Percentiles rank a stretch among this genome's conserved stretches.
Conservation (phyloP, 495 filamentous ascomycete species). For the Clavariopsis aquatica region DNA sequence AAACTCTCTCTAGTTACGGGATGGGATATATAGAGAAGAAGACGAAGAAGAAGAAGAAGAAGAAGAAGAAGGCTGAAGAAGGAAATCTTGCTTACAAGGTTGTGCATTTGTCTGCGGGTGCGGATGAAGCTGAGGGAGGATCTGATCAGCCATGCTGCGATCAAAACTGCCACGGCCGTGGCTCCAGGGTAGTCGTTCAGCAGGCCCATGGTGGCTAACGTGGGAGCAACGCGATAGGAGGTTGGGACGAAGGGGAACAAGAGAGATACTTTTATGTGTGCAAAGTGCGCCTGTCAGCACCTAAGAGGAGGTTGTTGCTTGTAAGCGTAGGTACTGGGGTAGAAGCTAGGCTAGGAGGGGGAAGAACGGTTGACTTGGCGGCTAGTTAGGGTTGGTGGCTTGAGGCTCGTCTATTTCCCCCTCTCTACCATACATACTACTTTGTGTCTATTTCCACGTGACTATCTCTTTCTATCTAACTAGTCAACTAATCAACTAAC, state of each 20-base stretch:
- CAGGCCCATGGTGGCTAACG: slow-evolving; percentile 16
- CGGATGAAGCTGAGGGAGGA: slow-evolving; percentile 2
- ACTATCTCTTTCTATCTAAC: too few relatives aligned
- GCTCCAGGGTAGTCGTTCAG: slow-evolving; percentile 17
- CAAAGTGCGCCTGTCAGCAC: neutral
- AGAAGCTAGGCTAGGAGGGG: too few relatives aligned
- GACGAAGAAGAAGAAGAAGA: too few relatives aligned
- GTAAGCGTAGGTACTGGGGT: too few relatives aligned
- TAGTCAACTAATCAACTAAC: too few relatives aligned
- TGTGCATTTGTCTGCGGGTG: slow-evolving; percentile 10
- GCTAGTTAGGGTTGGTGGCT: too few relatives aligned
- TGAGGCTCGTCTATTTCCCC: too few relatives aligned
- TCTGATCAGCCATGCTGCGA: slow-evolving; percentile 8
- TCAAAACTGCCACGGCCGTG: slow-evolving; percentile 6
- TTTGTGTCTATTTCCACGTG: too few relatives aligned
- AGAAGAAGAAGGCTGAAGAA: too few relatives aligned
- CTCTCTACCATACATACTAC: too few relatives aligned
- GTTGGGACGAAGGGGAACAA: neutral
- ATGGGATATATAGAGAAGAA: neutral
- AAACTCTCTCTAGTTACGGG: neutral
- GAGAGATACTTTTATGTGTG: neutral
- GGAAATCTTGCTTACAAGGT: slow-evolving; percentile 1
- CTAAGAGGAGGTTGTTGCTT: neutral
- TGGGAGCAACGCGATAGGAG: neutral
- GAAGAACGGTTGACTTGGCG: too few relatives aligned